Percentiles rank a stretch among this genome's conserved stretches.
phyloP scores from a whole-genome alignment of 306 rosid genomes.

The Rosa chinensis region DNA sequence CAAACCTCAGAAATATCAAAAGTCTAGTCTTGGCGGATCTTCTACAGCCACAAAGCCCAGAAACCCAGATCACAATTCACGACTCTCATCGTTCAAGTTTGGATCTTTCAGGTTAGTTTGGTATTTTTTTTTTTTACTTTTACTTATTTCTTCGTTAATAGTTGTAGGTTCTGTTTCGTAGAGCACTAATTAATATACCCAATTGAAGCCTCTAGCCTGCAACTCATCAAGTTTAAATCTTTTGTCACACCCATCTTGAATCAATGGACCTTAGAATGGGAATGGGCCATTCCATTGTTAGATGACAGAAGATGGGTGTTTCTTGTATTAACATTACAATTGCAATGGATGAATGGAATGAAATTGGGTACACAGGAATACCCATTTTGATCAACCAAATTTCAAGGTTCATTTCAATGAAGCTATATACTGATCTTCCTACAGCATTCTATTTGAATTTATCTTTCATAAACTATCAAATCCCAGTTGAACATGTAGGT shows the following conservation, averaged over 20 bases:
- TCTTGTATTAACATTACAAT: neutral
- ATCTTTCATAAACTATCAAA: neutral
- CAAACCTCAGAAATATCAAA: neutral
- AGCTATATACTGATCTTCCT: neutral
- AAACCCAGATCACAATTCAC: neutral
- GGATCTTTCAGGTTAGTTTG: neutral
- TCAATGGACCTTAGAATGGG: neutral
- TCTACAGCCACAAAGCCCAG: neutral
- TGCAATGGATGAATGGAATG: neutral
- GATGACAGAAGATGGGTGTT: neutral
- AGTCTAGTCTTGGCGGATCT: neutral
- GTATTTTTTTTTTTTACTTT: neutral
- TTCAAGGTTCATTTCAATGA: neutral
- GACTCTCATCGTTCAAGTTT: neutral
- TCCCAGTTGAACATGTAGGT: neutral
- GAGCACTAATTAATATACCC: neutral
- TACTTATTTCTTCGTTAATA: neutral
- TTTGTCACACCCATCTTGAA: neutral
- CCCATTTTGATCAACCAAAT: neutral
- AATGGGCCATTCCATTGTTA: neutral
- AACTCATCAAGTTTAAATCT: slow-evolving; percentile 8
- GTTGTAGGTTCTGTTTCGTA: neutral
- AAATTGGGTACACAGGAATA: neutral
- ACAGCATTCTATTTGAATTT: neutral
- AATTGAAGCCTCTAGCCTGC: neutral